These are phyloP conservation scores for Puccinellia tenuiflora DNA, from an alignment of 176 grass and related monocot species.

Conservation along the genomic window DNA sequence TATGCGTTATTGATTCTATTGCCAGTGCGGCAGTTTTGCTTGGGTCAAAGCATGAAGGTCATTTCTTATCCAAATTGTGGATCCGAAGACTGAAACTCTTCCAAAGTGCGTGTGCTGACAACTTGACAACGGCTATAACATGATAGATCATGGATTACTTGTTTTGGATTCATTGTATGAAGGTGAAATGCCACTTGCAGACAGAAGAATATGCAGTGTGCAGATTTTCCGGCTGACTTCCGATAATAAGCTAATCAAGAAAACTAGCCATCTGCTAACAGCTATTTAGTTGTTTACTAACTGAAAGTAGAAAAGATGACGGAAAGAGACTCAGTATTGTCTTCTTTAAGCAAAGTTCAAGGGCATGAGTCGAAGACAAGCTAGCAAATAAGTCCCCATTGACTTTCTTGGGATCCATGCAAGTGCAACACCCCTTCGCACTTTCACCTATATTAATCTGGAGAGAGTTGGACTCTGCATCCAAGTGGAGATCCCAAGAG, in stretches of 20 bases:
- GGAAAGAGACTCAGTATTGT: slow-evolving; percentile 15
- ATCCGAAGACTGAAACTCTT: background rate
- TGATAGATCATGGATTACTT: background rate
- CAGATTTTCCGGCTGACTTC: slow-evolving; percentile 5
- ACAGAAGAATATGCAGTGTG: background rate
- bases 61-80: background rate
- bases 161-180: background rate
- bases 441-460: slow-evolving; percentile 21
- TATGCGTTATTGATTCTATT: background rate
- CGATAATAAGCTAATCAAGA: background rate
- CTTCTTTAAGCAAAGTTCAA: slow-evolving; percentile 38
- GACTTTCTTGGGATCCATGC: slow-evolving; percentile 53
- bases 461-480: background rate
- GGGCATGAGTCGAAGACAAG: slow-evolving; percentile 39
- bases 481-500: background rate
- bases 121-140: background rate
- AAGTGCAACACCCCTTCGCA: background rate
- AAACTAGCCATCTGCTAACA: slow-evolving; percentile 3
- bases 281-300: slow-evolving; percentile 1
- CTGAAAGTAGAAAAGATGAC: background rate
- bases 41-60: background rate
- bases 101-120: background rate
- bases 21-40: background rate
- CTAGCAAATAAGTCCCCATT: slow-evolving; percentile 25
- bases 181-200: slow-evolving; percentile 13